Base-by-base conservation (phyloP, 2,329 filamentous ascomycete genomes). In the Aspergillus sp. region DNA sequence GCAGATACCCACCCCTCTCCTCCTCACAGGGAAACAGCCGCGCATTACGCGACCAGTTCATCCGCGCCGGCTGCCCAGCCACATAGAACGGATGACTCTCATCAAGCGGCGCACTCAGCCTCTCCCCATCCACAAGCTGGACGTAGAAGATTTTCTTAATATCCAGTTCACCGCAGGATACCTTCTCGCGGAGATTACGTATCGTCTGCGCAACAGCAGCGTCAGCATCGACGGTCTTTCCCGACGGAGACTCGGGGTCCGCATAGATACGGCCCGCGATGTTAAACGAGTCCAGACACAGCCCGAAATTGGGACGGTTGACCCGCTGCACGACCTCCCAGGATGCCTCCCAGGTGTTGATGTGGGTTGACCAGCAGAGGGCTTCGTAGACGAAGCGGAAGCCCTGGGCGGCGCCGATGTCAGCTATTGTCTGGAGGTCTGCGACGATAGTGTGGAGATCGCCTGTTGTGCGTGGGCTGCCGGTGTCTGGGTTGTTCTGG, bases 31-130 rank as follows among this genome's bases (percentile, higher is more conserved):
- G 85, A 67, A 89, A 91, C 3, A 89, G 71, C 17, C 90, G 79
- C 61, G 87, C 89, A 69, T 92, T 92, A 17, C 90, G 77, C 39
- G 84, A 90, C 90, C 90, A 93, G 67, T 83, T 90, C 90, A 93
- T 93, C 3, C 87, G 76, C 2, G 83, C 68, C 15, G 81, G 82
- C 71, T 89, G 87, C 4, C 78, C 80, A 0, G 79, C 70, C 8
- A 83, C 76, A 73, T 88, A 82, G 66, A 83, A 88, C 5, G 77
- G 70, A 68, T 90, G 87, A 1, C 78, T 80, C 19, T 79, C 68
- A 2, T 80, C 65, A 8, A 93, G 72, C 0, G 89, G 89, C 11
- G 75, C 66, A 0, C 72, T 66, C 3, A 92, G 78, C 4, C 82
- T 78, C 70, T 91, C 88, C 1, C 85, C 90, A 66, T 93, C 89